phyloP scores from a whole-genome alignment of 31 red algal species.

The Asparagopsis taxiformis region DNA sequence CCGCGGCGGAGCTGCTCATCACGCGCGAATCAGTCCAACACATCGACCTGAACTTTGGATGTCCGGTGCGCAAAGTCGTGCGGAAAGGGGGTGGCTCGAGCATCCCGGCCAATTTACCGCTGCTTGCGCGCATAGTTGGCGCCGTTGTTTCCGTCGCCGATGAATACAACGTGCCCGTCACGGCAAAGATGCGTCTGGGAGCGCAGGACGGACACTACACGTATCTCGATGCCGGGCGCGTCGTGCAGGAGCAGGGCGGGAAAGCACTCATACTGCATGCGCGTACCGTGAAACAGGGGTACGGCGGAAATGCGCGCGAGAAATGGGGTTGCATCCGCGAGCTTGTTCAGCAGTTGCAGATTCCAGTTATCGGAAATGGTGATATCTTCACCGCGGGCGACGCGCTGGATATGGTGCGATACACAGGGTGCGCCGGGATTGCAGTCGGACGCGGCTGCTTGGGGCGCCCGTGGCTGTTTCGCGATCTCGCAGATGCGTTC shows the following conservation, averaged over 20 bases:
- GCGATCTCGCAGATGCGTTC: slow-evolving; percentile 33
- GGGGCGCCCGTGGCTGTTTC: slow-evolving; percentile 69
- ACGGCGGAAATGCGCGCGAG: slow-evolving; percentile 20
- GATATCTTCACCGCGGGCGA: slow-evolving; percentile 62
- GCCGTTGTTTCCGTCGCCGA: slow-evolving; percentile 19
- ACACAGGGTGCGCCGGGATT: slow-evolving; percentile 54
- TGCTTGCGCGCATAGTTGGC: slow-evolving; percentile 11
- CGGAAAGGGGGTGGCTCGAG: slow-evolving; percentile 56
- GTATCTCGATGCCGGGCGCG: slow-evolving; percentile 10
- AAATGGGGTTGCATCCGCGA: slow-evolving; percentile 35
- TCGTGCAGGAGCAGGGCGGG: slow-evolving; percentile 36
- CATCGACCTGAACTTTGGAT: slow-evolving; percentile 79
- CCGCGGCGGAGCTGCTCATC: slow-evolving; percentile 28
- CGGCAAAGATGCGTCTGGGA: slow-evolving; percentile 61
- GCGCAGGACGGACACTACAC: slow-evolving; percentile 2
- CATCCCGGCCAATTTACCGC: slow-evolving; percentile 24
- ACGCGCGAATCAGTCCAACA: slow-evolving; percentile 10
- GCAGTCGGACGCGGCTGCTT: slow-evolving; percentile 53
- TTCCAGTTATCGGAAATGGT: slow-evolving; percentile 74
- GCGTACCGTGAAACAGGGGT: slow-evolving; percentile 34
- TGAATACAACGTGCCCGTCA: slow-evolving; percentile 31
- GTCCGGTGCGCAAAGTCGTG: slow-evolving; percentile 57
- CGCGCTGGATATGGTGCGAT: slow-evolving; percentile 21
- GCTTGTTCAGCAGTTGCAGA: slow-evolving; percentile 29
- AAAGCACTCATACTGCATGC: slow-evolving; percentile 44